A percentile compares a stretch with the other conserved stretches of the same genome.
phyloP scores from a whole-genome alignment of 1,139 yeast genomes.

The Suhomyces kunorum region DNA sequence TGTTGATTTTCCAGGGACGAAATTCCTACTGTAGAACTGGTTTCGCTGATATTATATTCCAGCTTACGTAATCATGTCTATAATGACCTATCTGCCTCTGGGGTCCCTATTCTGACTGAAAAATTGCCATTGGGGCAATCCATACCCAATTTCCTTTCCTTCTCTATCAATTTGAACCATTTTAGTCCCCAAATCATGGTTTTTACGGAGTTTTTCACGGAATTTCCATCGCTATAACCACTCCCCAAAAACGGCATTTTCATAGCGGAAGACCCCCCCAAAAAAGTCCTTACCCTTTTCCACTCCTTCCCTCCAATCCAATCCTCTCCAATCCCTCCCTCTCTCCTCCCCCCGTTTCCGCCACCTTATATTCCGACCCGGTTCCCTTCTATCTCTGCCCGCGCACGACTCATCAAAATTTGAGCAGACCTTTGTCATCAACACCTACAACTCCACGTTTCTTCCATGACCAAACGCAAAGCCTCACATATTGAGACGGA shows the following conservation, averaged over 20 bases:
- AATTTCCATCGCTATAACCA: too few relatives aligned
- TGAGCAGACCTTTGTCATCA: slow-evolving; percentile 12
- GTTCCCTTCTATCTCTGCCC: background rate
- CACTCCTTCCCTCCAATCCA: background rate
- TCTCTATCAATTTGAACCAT: background rate
- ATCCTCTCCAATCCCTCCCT: background rate
- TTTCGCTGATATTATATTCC: too few relatives aligned
- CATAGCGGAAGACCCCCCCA: too few relatives aligned
- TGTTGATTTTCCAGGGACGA: too few relatives aligned
- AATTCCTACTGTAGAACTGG: too few relatives aligned
- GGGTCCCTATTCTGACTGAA: background rate
- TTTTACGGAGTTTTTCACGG: background rate
- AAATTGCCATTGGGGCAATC: background rate
- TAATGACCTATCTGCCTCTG: too few relatives aligned
- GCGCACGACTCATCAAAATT: slow-evolving; percentile 9
- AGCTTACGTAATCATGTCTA: too few relatives aligned
- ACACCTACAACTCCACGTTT: background rate
- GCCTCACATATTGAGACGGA: slow-evolving; percentile 18
- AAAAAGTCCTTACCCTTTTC: background rate
- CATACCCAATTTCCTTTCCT: background rate
- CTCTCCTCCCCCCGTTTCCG: too few relatives aligned
- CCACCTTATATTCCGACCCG: background rate
- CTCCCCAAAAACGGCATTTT: background rate
- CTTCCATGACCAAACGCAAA: slow-evolving; percentile 23
- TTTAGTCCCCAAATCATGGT: background rate